Conservation (phyloP, 257 asterid species). For the Nicotiana tomentosiformis region DNA sequence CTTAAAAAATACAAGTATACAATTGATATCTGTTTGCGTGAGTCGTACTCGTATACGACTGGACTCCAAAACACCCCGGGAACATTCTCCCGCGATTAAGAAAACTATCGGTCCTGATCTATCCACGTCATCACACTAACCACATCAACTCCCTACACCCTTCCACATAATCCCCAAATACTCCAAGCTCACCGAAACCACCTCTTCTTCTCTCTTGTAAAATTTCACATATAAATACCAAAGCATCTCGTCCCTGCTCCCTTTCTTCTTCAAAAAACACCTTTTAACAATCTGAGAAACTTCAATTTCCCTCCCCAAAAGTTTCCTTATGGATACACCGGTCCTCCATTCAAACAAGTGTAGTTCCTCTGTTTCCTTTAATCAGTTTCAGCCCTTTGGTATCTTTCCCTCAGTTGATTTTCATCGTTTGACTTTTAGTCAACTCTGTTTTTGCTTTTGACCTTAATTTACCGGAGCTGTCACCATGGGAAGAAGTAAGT, state of each 20-base stretch:
- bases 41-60: no score
- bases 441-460: slow-evolving; percentile 21
- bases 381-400: slow-evolving; percentile 12
- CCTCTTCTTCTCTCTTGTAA: background rate
- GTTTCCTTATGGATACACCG: slow-evolving; percentile 36
- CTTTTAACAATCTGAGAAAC: background rate
- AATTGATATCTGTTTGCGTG: no score
- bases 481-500: slow-evolving; percentile 81
- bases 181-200: background rate
- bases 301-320: background rate
- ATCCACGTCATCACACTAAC: background rate
- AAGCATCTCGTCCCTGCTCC: background rate
- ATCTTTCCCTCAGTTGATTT: slow-evolving; percentile 2
- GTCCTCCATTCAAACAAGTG: slow-evolving; percentile 18
- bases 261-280: background rate
- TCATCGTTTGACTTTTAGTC: slow-evolving; percentile 38
- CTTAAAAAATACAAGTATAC: no score
- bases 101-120: no score
- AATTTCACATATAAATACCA: background rate
- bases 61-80: no score
- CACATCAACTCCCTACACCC: background rate
- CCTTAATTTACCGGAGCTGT: slow-evolving; percentile 4
- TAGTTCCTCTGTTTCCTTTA: slow-evolving; percentile 10
- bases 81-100: no score
- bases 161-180: background rate